These are phyloP conservation scores for Colletotrichum cordylinicola DNA, from an alignment of 2,329 filamentous ascomycete species.

Conservation along the genomic window DNA sequence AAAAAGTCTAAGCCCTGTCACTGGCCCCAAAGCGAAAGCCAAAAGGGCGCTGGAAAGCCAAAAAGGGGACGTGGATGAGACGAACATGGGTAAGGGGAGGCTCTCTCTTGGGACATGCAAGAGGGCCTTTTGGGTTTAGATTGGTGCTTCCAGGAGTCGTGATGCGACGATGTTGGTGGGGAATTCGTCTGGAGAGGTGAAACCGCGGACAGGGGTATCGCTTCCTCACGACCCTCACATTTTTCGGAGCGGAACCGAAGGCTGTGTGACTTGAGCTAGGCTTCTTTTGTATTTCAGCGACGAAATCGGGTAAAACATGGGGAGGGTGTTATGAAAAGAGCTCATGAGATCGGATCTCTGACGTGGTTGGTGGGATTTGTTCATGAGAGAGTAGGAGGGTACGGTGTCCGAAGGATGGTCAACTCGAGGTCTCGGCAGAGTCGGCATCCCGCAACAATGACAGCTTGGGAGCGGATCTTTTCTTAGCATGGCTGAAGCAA, in stretches of 20 bases:
- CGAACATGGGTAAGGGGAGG: slow-evolving; percentile 11
- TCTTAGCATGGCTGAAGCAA: background rate
- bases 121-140: background rate
- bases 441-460: background rate
- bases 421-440: background rate
- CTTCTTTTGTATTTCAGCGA: background rate
- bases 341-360: background rate
- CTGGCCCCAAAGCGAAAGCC: background rate
- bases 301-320: background rate
- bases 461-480: background rate
- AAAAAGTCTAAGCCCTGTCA: background rate
- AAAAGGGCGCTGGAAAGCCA: background rate
- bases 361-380: background rate
- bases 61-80: slow-evolving; percentile 7
- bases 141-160: background rate
- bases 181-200: background rate
- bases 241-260: background rate
- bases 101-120: background rate
- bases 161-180: background rate
- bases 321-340: background rate
- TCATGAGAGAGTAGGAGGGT: background rate
- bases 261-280: background rate
- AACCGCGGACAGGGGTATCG: slow-evolving; percentile 2
- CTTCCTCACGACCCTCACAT: background rate
- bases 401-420: background rate